Evolutionary conservation across 495 filamentous ascomycete genomes (phyloP).

Genomic region (Parachaetomium inaequale): DNA sequence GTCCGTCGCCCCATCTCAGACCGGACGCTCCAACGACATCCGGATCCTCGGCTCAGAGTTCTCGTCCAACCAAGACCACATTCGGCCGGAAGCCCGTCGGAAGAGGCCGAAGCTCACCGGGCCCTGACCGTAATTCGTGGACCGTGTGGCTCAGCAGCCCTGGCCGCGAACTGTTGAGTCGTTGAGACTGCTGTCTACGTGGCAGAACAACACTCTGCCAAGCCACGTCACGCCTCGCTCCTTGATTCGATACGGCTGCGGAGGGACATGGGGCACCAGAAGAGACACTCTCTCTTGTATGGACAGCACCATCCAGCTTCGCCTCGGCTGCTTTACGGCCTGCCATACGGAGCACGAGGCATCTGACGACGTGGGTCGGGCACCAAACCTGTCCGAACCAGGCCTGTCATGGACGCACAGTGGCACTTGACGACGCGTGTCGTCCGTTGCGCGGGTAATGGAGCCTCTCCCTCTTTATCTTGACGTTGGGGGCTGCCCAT

Average conservation of each 20-base stretch:
- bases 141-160: background rate
- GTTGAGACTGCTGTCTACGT: conserved; percentile 9
- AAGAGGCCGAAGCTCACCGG: background rate
- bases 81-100: background rate
- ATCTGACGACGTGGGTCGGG: conserved; percentile 1
- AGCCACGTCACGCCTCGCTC: conserved; percentile 14
- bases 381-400: background rate
- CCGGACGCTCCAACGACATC: background rate
- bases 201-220: conserved; percentile 6
- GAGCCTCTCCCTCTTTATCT: background rate
- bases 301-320: background rate
- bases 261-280: background rate
- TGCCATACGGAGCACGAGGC: conserved; percentile 2
- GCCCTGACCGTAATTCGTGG: background rate
- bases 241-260: conserved; percentile 6
- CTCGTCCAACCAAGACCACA: background rate
- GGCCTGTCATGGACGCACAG: background rate
- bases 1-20: background rate
- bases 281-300: background rate
- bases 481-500: background rate
- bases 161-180: background rate
- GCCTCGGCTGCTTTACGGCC: conserved; percentile 3
- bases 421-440: conserved; percentile 3
- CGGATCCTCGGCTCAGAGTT: background rate
- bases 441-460: background rate